Base-by-base conservation (phyloP, 2,329 filamentous ascomycete genomes). In the Huntiella decipiens region DNA sequence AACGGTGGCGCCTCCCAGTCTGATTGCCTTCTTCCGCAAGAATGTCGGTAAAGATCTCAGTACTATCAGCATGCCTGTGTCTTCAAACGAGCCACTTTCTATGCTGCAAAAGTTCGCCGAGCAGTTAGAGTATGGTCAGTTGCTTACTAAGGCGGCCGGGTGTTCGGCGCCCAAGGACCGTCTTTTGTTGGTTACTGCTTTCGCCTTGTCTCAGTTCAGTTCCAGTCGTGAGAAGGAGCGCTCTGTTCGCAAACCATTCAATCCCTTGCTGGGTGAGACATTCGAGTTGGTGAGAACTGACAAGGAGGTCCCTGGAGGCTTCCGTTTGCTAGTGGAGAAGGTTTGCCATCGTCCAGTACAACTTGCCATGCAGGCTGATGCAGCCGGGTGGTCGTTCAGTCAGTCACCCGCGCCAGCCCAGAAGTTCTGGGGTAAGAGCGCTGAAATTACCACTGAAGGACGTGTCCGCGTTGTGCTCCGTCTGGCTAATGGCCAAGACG, bases 401-500 rank as follows among this genome's bases (percentile, higher is more conserved):
- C 91, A 96, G 58, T 83, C 81, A 4, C 84, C 91, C 0, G 79
- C 82, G 47, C 91, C 91, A 0, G 80, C 81, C 16, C 88, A 98
- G 58, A 96, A 96, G 58, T 98, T 98, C 65, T 96, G 91, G 91
- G 91, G 91, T 47, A 96, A 96, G 66, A 88, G 81, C 46, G 85
- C 85, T 2, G 91, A 98, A 61, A 76, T 98, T 51, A 91, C 83
- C 50, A 96, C 86, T 0, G 88, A 95, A 46, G 91, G 91, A 2
- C 81, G 84, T 19, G 78, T 85, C 3, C 75, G 87, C 42, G 68
- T 95, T 35, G 75, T 78, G 35, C 65, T 98, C 22, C 78, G 71
- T 19, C 58, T 78, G 43, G 53, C 67, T 0, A 73, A 91, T 57
- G 70, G 72, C 2, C 73, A 67, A 1, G 82, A 84, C 46, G 88